Evolutionary conservation across 176 grass and related monocot genomes (phyloP).

Genomic region (Carex pumila): DNA sequence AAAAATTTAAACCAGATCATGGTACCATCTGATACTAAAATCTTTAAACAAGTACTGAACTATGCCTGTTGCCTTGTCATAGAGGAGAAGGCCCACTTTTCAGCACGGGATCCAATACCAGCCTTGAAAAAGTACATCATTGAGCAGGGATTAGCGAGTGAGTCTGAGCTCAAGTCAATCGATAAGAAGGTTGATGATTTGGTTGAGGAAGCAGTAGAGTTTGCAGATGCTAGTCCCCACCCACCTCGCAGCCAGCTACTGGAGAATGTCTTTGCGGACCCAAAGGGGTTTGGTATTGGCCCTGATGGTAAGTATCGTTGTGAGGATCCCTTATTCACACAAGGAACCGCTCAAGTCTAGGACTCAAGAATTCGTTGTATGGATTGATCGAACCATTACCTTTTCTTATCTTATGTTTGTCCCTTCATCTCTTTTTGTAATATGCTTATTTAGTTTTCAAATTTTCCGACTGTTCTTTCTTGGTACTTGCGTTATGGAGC

Average conservation of each 20-base stretch:
- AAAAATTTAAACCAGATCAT: neutral
- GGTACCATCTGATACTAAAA: neutral
- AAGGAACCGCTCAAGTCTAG: conserved; percentile 90
- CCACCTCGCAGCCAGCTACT: conserved; percentile 82
- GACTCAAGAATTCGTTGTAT: neutral
- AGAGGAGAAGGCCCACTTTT: conserved; percentile 89
- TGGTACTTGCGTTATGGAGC: neutral
- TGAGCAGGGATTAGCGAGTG: conserved; percentile 51
- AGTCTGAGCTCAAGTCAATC: conserved; percentile 72
- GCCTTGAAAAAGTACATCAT: conserved; percentile 78
- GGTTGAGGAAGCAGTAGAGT: conserved; percentile 95
- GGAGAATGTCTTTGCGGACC: conserved; percentile 84
- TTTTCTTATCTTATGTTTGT: neutral
- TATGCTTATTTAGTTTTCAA: conserved; percentile 11
- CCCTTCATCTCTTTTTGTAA: neutral
- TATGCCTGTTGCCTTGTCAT: neutral
- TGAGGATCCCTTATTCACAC: conserved; percentile 82
- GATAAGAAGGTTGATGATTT: conserved; percentile 79
- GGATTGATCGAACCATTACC: neutral
- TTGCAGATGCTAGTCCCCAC: conserved; percentile 66
- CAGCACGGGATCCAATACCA: conserved; percentile 59
- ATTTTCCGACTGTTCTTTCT: conserved; percentile 30
- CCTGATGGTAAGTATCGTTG: conserved; percentile 86
- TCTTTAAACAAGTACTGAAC: neutral
- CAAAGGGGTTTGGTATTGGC: conserved; percentile 93